Conservation (phyloP, 2,329 filamentous ascomycete genomes). For the Arthrinium puccinioides region DNA sequence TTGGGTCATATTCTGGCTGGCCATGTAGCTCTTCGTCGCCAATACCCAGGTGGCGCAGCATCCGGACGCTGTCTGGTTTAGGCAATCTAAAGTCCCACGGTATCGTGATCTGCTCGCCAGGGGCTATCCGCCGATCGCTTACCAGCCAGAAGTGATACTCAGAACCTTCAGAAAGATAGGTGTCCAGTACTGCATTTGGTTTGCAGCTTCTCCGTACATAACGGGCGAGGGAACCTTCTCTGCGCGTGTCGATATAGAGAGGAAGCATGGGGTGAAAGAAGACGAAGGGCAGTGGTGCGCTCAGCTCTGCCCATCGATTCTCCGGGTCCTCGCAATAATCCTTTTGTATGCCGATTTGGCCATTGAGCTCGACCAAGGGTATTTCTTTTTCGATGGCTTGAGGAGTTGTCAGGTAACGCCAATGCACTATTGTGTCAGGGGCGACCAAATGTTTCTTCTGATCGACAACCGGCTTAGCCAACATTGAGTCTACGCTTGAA, state of each 20-base stretch:
- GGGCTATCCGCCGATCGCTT: constrained; percentile 66
- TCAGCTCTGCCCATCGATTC: constrained; percentile 62
- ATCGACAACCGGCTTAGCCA: constrained; percentile 41
- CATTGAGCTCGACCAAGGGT: constrained; percentile 66
- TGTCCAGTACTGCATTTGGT: constrained; percentile 83
- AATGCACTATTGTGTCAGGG: constrained; percentile 55
- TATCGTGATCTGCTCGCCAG: constrained; percentile 56
- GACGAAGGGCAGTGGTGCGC: constrained; percentile 63
- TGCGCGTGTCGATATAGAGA: constrained; percentile 80
- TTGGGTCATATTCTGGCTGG: constrained; percentile 46
- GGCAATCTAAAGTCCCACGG: constrained; percentile 62
- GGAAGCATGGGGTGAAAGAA: constrained; percentile 85
- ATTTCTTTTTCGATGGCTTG: constrained; percentile 48
- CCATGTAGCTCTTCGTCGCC: constrained; percentile 48
- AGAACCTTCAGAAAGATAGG: constrained; percentile 68
- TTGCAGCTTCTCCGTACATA: constrained; percentile 90
- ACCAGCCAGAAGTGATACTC: constrained; percentile 93
- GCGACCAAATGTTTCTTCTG: constrained; percentile 36
- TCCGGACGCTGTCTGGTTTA: constrained; percentile 45
- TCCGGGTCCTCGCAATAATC: constrained; percentile 61
- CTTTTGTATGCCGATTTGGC: constrained; percentile 65
- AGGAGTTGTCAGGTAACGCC: constrained; percentile 56
- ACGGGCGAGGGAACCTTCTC: constrained; percentile 77
- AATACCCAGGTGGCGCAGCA: constrained; percentile 53
- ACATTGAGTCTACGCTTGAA: constrained; percentile 32